These are phyloP conservation scores for Lentinula detonsa DNA, from an alignment of 768 basidiomycete genomes.

Conservation along the genomic window DNA sequence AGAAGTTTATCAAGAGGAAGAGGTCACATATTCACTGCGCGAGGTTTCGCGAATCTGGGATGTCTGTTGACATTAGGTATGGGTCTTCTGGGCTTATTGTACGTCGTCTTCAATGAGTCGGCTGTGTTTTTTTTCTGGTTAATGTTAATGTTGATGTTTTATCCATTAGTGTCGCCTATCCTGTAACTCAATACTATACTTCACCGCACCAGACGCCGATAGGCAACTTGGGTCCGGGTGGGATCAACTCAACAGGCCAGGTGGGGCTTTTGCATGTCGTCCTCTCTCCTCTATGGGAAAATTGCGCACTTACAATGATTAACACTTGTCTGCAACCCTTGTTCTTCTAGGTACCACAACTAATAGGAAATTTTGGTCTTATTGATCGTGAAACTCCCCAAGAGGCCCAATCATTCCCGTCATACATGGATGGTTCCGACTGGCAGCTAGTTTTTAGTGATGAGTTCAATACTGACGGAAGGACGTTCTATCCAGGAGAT, in stretches of 20 bases:
- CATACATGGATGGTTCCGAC: conserved; percentile 26
- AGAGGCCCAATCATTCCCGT: conserved; percentile 27
- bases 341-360: background rate
- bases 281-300: no score
- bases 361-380: conserved; percentile 36
- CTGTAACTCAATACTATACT: conserved; percentile 26
- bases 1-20: conserved; percentile 28
- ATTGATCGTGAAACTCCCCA: conserved; percentile 58
- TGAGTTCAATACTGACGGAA: conserved; percentile 59
- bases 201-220: conserved; percentile 18
- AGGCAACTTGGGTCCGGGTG: conserved; percentile 44
- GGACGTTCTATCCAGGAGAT: conserved; percentile 46
- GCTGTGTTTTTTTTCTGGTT: conserved; percentile 1
- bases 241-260: conserved; percentile 46
- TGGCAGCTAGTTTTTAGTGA: conserved; percentile 55
- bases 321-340: background rate
- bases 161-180: conserved; percentile 27
- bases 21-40: conserved; percentile 33
- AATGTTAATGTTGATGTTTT: background rate
- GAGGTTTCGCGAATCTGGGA: conserved; percentile 45
- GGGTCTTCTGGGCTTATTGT: conserved; percentile 33
- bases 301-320: background rate
- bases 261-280: conserved; percentile 12
- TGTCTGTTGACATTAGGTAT: conserved; percentile 31
- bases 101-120: conserved; percentile 9